Conservation (phyloP, 805 yeast genomes). For the Nakazawaea anatomiae region DNA sequence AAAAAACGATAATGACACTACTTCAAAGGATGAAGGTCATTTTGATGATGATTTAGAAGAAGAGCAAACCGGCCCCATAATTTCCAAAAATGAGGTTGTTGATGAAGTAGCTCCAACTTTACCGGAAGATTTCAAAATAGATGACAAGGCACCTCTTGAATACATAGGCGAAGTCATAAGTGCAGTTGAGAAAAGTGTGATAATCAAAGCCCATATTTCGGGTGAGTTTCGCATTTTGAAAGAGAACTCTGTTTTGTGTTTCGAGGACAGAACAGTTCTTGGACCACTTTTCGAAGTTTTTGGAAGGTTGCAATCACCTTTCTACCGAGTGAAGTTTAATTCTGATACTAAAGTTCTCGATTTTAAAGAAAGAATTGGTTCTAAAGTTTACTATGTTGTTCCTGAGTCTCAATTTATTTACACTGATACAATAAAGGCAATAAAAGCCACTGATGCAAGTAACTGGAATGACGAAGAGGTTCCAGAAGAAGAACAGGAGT, state of each 20-base stretch:
- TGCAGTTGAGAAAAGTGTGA: slow-evolving; percentile 64
- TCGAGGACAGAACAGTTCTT: slow-evolving; percentile 60
- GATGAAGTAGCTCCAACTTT: slow-evolving; percentile 65
- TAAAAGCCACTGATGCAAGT: slow-evolving; percentile 92
- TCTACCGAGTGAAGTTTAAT: slow-evolving; percentile 69
- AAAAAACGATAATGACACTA: slow-evolving; percentile 7
- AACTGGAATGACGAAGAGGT: slow-evolving; percentile 93
- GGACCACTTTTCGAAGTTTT: slow-evolving; percentile 86
- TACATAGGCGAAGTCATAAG: slow-evolving; percentile 64
- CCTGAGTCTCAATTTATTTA: slow-evolving; percentile 74
- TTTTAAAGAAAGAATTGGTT: slow-evolving; percentile 44
- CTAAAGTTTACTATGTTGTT: slow-evolving; percentile 68
- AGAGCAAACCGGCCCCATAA: slow-evolving; percentile 56
- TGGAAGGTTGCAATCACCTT: slow-evolving; percentile 80
- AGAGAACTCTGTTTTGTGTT: slow-evolving; percentile 76
- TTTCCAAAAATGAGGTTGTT: slow-evolving; percentile 68
- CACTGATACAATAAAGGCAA: slow-evolving; percentile 61
- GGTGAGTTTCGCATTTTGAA: slow-evolving; percentile 82
- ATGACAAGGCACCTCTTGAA: slow-evolving; percentile 59
- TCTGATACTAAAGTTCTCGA: slow-evolving; percentile 40
- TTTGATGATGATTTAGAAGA: slow-evolving; percentile 37
- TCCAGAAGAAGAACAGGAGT: slow-evolving; percentile 90
- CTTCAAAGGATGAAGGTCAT: slow-evolving; percentile 13
- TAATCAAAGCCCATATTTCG: slow-evolving; percentile 66
- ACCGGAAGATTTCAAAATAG: slow-evolving; percentile 60